Evolutionary conservation across 2,329 filamentous ascomycete genomes (phyloP), one percentile per base, ranked within the genome.

Genomic region (Penicillium expansum): DNA sequence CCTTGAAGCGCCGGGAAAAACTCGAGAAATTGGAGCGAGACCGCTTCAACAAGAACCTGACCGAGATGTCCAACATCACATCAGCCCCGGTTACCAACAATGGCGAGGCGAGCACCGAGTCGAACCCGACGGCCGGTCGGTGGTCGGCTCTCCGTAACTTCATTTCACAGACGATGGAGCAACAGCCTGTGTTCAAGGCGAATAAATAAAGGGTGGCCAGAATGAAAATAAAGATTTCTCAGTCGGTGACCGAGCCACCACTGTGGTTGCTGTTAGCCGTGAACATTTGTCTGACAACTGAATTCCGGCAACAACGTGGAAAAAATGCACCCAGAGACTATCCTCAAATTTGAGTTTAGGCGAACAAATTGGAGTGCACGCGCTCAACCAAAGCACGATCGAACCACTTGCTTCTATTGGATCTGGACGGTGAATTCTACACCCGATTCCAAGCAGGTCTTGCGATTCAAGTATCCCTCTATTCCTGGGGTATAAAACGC

Each of bases 131-230:
- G 16, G 77, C 83, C 10, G 85, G 81, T 67, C 80, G 89, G 54
- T 97, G 91, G 89, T 89, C 89, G 30, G 91, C 91, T 16, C 72
- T 97, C 73, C 85, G 92, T 66, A 86, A 81, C 10, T 95, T 93
- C 70, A 95, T 97, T 50, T 88, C 90, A 1, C 83, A 87, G 41
- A 97, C 91, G 1, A 91, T 96, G 86, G 91, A 96, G 76, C 89
- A 91, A 74, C 93, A 93, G 66, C 85, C 88, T 14, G 90, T 88
- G 3, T 96, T 96, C 70, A 73, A 80, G 39, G 54, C 59, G 16
- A 65, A 66, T 29, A 67, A 71, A 58, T 72, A 67, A 67, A 66
- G 33, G 20, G 5, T n/a, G 24, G 18, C 9, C 18, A 8, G 6
- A 5, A 38, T 37, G 42, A 18, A 41, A 24, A 37, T 8, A 7